Evolutionary conservation across 441 rosid genomes (phyloP).

Genomic region (Gossypium davidsonii): DNA sequence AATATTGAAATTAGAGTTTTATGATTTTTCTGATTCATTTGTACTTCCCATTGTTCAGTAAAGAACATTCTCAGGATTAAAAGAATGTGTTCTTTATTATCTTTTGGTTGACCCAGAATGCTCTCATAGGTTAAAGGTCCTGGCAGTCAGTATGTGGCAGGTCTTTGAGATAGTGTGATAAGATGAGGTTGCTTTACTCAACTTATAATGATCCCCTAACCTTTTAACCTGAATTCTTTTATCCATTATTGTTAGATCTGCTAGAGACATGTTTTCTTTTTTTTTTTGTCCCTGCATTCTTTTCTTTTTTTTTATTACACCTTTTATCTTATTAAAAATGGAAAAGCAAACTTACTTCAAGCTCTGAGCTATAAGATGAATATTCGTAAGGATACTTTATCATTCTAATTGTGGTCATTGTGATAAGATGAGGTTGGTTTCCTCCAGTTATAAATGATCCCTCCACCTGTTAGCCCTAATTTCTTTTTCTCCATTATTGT

Average conservation of each 20-base stretch:
- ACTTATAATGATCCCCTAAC: background rate
- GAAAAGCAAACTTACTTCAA: background rate
- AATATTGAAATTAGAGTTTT: background rate
- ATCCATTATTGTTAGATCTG: background rate
- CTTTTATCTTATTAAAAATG: background rate
- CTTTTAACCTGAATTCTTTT: background rate
- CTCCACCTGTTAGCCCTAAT: background rate
- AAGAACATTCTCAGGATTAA: background rate
- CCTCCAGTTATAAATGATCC: background rate
- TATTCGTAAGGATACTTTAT: background rate
- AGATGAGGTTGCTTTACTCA: background rate
- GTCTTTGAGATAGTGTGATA: background rate
- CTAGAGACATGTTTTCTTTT: background rate
- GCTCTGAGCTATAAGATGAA: background rate
- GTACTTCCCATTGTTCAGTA: background rate
- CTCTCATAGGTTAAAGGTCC: background rate
- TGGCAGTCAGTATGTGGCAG: background rate
- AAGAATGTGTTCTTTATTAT: background rate
- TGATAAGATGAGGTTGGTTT: background rate
- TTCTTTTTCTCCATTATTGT: background rate
- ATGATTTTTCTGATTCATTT: background rate
- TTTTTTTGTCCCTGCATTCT: background rate
- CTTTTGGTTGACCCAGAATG: slow-evolving; percentile 2
- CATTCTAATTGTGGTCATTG: background rate
- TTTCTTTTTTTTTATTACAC: background rate